Base-by-base conservation (phyloP, 2,329 filamentous ascomycete genomes). In the Diaporthe helianthi region DNA sequence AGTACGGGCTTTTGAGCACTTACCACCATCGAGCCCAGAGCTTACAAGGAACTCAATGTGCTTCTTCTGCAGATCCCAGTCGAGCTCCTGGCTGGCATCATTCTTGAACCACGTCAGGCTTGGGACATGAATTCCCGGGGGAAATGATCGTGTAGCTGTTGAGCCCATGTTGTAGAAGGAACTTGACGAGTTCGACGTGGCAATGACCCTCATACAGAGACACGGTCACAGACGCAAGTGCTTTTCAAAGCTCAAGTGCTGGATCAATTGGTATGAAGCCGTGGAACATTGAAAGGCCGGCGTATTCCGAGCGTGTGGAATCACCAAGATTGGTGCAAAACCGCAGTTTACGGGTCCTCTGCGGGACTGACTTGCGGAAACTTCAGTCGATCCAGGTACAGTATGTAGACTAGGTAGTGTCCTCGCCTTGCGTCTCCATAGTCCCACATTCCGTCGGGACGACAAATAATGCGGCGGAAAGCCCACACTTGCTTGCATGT, bases 61-160 rank as follows among this genome's bases (percentile, higher is more conserved):
- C 71, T 82, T 80, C 68, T 81, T 81, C 74, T 89, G 85, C 1
- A 84, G 75, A 7, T 81, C 79, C 86, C 85, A 88, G 73, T 89
- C 85, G 47, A 88, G 84, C 51, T 86, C 83, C 73, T 88, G 86
- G 5, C 73, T 77, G 33, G 76, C 73, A 69, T 83, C 80, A 68
- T 81, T 78, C 55, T 79, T 77, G 75, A 88, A 89, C 80, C 83
- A 89, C 4, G 86, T 88, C 73, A 89, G 75, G 24, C 81, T 83
- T 1, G 86, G 86, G n/a, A 85, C 86, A 71, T 88, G 86, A 58
- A 89, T 84, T 4, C 86, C 86, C 1, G 82, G 80, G 36, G 85
- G 83, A 72, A 80, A 83, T 7, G 80, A 49, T 73, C 77, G 78
- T 44, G 53, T 41, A 24, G 22, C 12, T 61, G 58, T 61, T 47